These are phyloP conservation scores for Aspergillus viridinutans DNA, from an alignment of 2,329 filamentous ascomycete genomes.

Conservation along the genomic window DNA sequence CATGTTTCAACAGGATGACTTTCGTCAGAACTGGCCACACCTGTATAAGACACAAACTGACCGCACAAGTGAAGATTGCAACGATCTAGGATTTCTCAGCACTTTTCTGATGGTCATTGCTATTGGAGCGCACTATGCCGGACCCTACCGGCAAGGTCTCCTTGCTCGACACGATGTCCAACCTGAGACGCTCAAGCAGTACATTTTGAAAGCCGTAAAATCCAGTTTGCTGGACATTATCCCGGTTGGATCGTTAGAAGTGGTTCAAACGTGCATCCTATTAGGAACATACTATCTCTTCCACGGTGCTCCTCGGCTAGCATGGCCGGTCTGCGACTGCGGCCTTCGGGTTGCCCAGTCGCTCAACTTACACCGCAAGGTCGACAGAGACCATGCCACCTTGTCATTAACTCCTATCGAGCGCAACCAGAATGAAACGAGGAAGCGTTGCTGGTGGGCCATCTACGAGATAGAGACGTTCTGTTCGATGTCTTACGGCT, in stretches of 20 bases:
- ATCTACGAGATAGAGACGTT: conserved; percentile 41
- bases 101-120: conserved; percentile 22
- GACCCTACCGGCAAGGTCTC: conserved; percentile 6
- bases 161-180: conserved; percentile 3
- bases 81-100: conserved; percentile 12
- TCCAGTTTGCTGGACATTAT: conserved; percentile 21
- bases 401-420: neutral
- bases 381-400: neutral
- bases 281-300: conserved; percentile 38
- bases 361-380: conserved; percentile 28
- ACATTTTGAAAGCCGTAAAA: conserved; percentile 13
- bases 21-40: conserved; percentile 18
- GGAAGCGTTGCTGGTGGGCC: conserved; percentile 41
- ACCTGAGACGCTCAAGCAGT: conserved; percentile 6
- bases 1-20: conserved; percentile 35
- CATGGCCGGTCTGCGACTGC: conserved; percentile 39
- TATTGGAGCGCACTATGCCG: conserved; percentile 20
- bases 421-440: conserved; percentile 17
- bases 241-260: conserved; percentile 23
- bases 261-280: conserved; percentile 33
- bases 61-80: neutral
- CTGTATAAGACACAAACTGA: conserved; percentile 5
- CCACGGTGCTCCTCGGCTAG: conserved; percentile 32
- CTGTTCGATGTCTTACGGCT: conserved; percentile 40
- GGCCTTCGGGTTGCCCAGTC: conserved; percentile 35